Conservation (phyloP, 768 basidiomycete genomes). For the Rhizopogon sp. region DNA sequence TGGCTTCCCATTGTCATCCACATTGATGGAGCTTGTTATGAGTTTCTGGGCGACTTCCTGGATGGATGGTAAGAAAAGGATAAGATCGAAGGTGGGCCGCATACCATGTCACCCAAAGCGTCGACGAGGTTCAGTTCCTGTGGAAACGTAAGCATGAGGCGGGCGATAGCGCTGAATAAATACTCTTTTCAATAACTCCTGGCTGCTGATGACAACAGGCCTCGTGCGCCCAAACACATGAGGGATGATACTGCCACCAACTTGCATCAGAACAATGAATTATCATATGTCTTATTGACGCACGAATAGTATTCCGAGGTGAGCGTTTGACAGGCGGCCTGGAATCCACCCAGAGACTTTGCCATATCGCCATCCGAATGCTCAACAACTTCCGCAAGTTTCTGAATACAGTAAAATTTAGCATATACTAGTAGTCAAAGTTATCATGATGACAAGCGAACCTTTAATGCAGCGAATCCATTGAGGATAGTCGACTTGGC, state of each 20-base stretch:
- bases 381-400: slow-evolving; percentile 48
- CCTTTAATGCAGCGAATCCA: slow-evolving; percentile 57
- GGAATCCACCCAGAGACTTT: slow-evolving; percentile 31
- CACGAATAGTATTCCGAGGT: slow-evolving; percentile 56
- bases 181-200: slow-evolving; percentile 38
- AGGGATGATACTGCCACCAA: slow-evolving; percentile 44
- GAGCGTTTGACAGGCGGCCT: slow-evolving; percentile 39
- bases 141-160: not conserved
- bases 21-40: slow-evolving; percentile 31
- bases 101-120: slow-evolving; percentile 59
- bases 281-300: slow-evolving; percentile 10
- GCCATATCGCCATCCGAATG: slow-evolving; percentile 37
- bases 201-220: slow-evolving; percentile 39
- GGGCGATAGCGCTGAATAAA: not conserved
- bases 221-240: slow-evolving; percentile 52
- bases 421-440: not conserved
- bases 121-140: slow-evolving; percentile 62
- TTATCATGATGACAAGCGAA: slow-evolving; percentile 8
- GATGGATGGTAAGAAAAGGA: not conserved
- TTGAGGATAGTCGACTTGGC: slow-evolving; percentile 55
- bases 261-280: not conserved
- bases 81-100: not conserved
- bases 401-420: slow-evolving; percentile 19
- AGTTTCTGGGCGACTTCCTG: slow-evolving; percentile 58
- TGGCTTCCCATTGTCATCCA: slow-evolving; percentile 40